Base-by-base conservation (phyloP, 257 asterid genomes). In the Rehmannia glutinosa region DNA sequence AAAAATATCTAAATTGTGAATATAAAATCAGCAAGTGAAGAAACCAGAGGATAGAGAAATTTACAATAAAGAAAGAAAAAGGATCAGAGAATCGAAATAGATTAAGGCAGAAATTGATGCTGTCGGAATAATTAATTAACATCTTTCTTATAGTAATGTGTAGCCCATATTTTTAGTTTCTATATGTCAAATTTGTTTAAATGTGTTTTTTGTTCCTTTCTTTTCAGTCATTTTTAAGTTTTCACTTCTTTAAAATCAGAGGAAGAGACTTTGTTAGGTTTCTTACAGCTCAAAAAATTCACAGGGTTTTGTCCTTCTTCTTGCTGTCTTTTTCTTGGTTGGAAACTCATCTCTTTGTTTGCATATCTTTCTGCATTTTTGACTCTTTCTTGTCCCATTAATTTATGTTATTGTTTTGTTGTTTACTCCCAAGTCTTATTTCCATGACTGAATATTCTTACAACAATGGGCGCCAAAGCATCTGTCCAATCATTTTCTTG, bases 1-100 rank as follows among this genome's bases (percentile, higher is more conserved):
- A 79, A 77, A 70, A 52, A 68, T n/a, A 78, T 81, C 88, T 33
- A 25, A 81, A 77, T 72, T 61, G 70, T 55, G 76, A 73, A 60
- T 71, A 55, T 25, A 69, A 49, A 57, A 27, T 21, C 11, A 20
- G 6, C 62, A 64, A 63, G 45, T 35, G 69, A 53, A 49, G 16
- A 0, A 50, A 51, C n/a, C n/a, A n/a, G 41, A 54, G 35, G 55
- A 50, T 60, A 60, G 56, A 56, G n/a, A 56, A 65, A 21, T 58
- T 12, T 8, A 49, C 3, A 20, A 60, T 50, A 56, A 63, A 68
- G 59, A 71, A 66, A 59, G 16, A 10, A 30, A 66, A 49, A 32
- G 36, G 15, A 36, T 53, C 30, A 11, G 69, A 45, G 68, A 38
- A 75, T 62, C 64, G 78, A 75, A 77, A 68, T 73, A 76, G 47